Evolutionary conservation across 129 eudicot genomes (phyloP).

Genomic region (Kitagawia praeruptora): DNA sequence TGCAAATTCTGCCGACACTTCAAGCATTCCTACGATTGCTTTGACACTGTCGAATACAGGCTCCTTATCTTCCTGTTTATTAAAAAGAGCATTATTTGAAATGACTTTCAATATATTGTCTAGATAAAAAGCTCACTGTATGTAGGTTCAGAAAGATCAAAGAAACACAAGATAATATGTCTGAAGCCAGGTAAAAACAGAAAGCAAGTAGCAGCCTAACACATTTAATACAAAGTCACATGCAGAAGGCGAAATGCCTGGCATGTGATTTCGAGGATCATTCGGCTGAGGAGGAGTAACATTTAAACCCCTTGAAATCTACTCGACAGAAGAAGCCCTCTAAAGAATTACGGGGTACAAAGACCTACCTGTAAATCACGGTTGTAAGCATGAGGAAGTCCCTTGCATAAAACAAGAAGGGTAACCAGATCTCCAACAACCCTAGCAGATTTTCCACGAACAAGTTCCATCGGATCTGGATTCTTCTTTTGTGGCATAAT

Average conservation of each 20-base stretch:
- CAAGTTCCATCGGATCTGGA: slow-evolving; percentile 98
- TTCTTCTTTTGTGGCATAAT: slow-evolving; percentile 99
- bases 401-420: slow-evolving; percentile 92
- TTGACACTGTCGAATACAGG: slow-evolving; percentile 91
- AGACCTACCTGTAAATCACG: slow-evolving; percentile 84
- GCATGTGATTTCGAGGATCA: not conserved
- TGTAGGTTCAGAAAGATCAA: not conserved
- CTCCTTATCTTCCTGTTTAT: slow-evolving; percentile 87
- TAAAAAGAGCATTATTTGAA: not conserved
- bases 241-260: not conserved
- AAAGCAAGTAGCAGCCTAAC: not conserved
- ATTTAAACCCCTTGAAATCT: not conserved
- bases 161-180: not conserved
- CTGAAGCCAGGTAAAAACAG: not conserved
- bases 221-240: not conserved
- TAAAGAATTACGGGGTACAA: not conserved
- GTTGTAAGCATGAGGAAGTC: slow-evolving; percentile 96
- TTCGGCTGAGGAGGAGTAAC: not conserved
- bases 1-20: slow-evolving; percentile 88
- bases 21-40: slow-evolving; percentile 81
- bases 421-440: slow-evolving; percentile 83
- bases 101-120: not conserved
- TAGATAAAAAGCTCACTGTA: not conserved
- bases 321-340: not conserved
- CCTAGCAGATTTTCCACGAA: slow-evolving; percentile 91